phyloP scores from a whole-genome alignment of 2,329 filamentous ascomycete species.

The Clonostachys sp. region DNA sequence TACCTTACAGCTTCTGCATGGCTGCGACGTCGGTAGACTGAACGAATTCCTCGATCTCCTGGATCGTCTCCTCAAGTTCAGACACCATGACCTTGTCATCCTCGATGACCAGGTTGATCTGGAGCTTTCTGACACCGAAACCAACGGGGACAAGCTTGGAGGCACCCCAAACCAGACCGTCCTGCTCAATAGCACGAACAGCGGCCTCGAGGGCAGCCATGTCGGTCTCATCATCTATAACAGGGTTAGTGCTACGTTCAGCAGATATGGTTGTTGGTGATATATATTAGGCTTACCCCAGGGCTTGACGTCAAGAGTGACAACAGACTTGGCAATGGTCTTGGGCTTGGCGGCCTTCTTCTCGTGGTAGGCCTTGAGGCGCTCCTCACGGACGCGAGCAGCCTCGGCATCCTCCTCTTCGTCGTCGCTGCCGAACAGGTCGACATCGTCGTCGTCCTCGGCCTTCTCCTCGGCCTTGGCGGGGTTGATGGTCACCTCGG shows the following conservation, averaged over 20 bases:
- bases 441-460: constrained; percentile 78
- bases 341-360: constrained; percentile 96
- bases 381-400: constrained; percentile 77
- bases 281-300: constrained; percentile 67
- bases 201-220: constrained; percentile 76
- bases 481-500: constrained; percentile 76
- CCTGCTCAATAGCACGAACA: constrained; percentile 81
- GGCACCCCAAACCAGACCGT: constrained; percentile 93
- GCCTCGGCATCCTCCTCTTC: constrained; percentile 94
- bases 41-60: constrained; percentile 85
- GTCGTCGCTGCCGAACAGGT: constrained; percentile 89
- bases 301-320: constrained; percentile 95
- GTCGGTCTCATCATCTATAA: constrained; percentile 83
- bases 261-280: neutral
- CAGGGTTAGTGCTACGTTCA: constrained; percentile 11
- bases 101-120: constrained; percentile 97
- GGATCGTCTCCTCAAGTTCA: constrained; percentile 82
- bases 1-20: constrained; percentile 84
- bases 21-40: constrained; percentile 89
- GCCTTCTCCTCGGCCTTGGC: constrained; percentile 71
- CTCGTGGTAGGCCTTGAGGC: constrained; percentile 88
- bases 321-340: constrained; percentile 90
- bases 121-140: constrained; percentile 98
- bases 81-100: constrained; percentile 90
- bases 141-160: constrained; percentile 87